Evolutionary conservation across 2,329 filamentous ascomycete genomes (phyloP).

Genomic region (Colletotrichum scovillei): DNA sequence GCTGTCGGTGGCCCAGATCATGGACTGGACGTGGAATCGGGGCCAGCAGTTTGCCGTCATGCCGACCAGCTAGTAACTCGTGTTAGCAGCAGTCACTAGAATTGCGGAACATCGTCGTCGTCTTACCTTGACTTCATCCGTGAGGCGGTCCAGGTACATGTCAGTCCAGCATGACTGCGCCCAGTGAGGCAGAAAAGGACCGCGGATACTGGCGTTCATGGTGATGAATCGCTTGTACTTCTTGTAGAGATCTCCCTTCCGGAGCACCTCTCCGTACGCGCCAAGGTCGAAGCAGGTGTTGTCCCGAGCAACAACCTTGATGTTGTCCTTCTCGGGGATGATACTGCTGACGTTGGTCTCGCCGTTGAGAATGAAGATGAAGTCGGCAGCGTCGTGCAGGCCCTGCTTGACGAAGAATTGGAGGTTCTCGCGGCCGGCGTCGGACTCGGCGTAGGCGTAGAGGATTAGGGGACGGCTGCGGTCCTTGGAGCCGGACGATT

Average conservation of each 20-base stretch:
- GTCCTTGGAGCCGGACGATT: slow-evolving; percentile 8
- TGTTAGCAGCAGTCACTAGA: not conserved
- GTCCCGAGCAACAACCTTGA: slow-evolving; percentile 43
- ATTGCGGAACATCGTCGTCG: not conserved
- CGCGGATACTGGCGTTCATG: slow-evolving; percentile 48
- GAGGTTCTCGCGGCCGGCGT: slow-evolving; percentile 45
- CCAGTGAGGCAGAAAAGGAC: slow-evolving; percentile 51
- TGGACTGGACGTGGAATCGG: slow-evolving; percentile 49
- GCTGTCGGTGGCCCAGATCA: slow-evolving; percentile 51
- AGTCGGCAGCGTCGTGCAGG: slow-evolving; percentile 50
- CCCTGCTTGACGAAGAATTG: slow-evolving; percentile 50
- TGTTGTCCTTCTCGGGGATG: slow-evolving; percentile 46
- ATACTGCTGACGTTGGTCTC: slow-evolving; percentile 40
- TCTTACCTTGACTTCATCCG: slow-evolving; percentile 44
- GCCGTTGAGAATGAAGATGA: slow-evolving; percentile 53
- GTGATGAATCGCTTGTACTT: slow-evolving; percentile 50
- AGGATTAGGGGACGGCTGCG: slow-evolving; percentile 42
- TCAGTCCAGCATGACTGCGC: slow-evolving; percentile 50
- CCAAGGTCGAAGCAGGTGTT: slow-evolving; percentile 51
- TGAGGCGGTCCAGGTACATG: slow-evolving; percentile 45
- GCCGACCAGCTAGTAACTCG: slow-evolving; percentile 48
- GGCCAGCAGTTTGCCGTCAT: slow-evolving; percentile 50
- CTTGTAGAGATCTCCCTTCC: slow-evolving; percentile 44
- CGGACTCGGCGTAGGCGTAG: slow-evolving; percentile 51
- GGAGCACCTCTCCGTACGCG: slow-evolving; percentile 48